Conservation (phyloP, 140 eudicot species). For the Oenanthe javanica region DNA sequence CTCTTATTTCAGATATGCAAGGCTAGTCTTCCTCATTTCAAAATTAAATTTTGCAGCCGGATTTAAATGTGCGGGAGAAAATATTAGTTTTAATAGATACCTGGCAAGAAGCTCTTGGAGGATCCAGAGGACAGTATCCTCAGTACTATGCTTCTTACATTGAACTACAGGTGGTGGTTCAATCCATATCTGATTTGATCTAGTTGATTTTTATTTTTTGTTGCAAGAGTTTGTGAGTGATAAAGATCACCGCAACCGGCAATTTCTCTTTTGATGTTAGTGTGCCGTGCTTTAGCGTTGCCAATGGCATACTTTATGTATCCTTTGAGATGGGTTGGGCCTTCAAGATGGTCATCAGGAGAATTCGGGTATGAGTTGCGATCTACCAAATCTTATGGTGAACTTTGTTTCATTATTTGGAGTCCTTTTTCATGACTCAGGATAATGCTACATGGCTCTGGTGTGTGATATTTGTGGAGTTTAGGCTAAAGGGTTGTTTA, state of each 20-base stretch:
- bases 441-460: too few relatives aligned
- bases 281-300: background rate
- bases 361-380: background rate
- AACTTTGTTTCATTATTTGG: background rate
- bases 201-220: background rate
- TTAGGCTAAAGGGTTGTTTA: too few relatives aligned
- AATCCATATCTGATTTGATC: background rate
- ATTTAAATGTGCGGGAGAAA: conserved; percentile 73
- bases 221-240: background rate
- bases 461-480: too few relatives aligned
- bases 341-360: background rate
- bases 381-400: background rate
- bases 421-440: too few relatives aligned
- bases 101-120: conserved; percentile 96
- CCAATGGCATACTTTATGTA: background rate
- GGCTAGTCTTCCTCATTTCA: conserved; percentile 5
- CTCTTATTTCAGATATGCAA: background rate
- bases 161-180: conserved; percentile 57
- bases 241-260: background rate
- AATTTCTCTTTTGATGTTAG: background rate
- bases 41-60: conserved; percentile 55
- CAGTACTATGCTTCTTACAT: conserved; percentile 68
- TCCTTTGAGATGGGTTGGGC: background rate
- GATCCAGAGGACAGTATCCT: conserved; percentile 64
- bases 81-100: conserved; percentile 64